Evolutionary conservation across 305 asterid genomes (phyloP), one percentile per base, ranked within the genome.

Genomic region (Plantago coronopus): DNA sequence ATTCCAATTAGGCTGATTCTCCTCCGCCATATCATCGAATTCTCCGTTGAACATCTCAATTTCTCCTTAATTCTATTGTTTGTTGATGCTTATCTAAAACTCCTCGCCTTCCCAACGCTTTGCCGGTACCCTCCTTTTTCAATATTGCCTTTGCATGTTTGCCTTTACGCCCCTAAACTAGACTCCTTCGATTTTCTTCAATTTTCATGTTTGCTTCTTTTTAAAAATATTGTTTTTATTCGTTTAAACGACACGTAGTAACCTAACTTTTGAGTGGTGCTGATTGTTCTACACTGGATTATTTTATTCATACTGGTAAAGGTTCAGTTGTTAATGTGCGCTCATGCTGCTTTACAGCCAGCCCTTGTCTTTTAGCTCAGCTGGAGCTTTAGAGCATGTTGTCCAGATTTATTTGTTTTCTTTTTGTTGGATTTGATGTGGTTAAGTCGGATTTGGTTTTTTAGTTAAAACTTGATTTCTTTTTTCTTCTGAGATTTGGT

Each of bases 241-340:
- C 54, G 37, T 56, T 63, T 67, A 59, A 60, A 27, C 16, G 46
- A 22, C 51, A 45, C 57, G 54, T 34, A 6, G 3, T 29, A 2
- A 34, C 46, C 44, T 29, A 2, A 34, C 46, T 43, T 48, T 65
- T 60, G 64, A 66, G 25, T 60, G 56, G 63, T 25, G 31, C 25
- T 49, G 37, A 60, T 63, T 42, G 54, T 46, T 54, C 16, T 50
- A 59, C 70, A 51, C 7, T 0, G 2, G 34, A 27, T 3, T 27
- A 27, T 27, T 27, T 27, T 27, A 27, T 27, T 5, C 7, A 3
- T 8, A 27, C 2, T 27, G 2, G 2, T 27, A 27, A 51, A 27
- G 43, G 57, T 51, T 19, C 54, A 42, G 67, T 63, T 19, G 72
- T 45, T 48, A 69, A 45, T 64, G 69, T 57, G 70, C 22, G 40